Conservation (phyloP, 2,329 filamentous ascomycete genomes). For the Aspergillus floridensis region DNA sequence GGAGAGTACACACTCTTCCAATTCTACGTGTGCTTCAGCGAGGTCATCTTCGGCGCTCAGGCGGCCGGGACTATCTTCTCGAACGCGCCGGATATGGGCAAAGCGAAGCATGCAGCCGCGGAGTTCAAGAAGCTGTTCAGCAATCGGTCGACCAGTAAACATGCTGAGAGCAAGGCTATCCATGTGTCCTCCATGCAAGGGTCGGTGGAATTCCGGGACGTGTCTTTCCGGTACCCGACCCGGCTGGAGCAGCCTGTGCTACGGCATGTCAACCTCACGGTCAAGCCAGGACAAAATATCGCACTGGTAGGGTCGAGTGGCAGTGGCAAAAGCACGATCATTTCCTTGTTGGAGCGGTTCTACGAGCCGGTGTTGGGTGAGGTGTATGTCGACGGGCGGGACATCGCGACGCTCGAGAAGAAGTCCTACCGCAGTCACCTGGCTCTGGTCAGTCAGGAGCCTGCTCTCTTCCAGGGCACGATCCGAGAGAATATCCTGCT, state of each 20-base stretch:
- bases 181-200: slow-evolving; percentile 50
- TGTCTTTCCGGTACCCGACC: slow-evolving; percentile 36
- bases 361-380: slow-evolving; percentile 63
- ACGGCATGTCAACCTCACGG: slow-evolving; percentile 19
- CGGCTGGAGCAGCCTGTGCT: slow-evolving; percentile 20
- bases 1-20: slow-evolving; percentile 43
- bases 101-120: slow-evolving; percentile 34
- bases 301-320: slow-evolving; percentile 56
- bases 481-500: slow-evolving; percentile 66
- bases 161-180: slow-evolving; percentile 54
- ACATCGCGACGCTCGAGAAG: slow-evolving; percentile 58
- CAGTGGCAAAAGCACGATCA: slow-evolving; percentile 62
- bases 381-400: slow-evolving; percentile 61
- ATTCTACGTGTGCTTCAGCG: slow-evolving; percentile 49
- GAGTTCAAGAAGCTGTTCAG: slow-evolving; percentile 44
- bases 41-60: slow-evolving; percentile 39
- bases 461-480: slow-evolving; percentile 65
- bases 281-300: slow-evolving; percentile 49
- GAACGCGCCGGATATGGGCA: slow-evolving; percentile 31
- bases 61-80: slow-evolving; percentile 28
- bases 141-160: slow-evolving; percentile 49
- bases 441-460: slow-evolving; percentile 69
- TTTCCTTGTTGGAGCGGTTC: slow-evolving; percentile 60
- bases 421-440: slow-evolving; percentile 60
- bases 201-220: slow-evolving; percentile 40